Evolutionary conservation across 345 rosid species (phyloP).

Genomic region (Litchi chinensis): DNA sequence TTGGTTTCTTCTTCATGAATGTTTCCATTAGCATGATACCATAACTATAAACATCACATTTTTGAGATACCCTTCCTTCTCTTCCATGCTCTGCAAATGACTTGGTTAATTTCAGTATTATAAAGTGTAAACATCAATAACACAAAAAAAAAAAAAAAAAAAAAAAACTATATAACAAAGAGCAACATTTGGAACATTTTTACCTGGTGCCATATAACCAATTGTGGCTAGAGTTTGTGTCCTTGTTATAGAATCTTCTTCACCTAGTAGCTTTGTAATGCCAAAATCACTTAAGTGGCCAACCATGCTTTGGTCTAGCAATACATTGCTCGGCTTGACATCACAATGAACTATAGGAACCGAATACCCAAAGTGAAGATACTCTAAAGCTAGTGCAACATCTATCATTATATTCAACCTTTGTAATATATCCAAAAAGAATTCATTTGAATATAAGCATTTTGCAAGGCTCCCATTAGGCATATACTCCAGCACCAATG

Average conservation of each 20-base stretch:
- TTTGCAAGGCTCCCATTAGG: conserved; percentile 20
- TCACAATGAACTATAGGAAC: conserved; percentile 17
- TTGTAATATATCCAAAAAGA: conserved; percentile 9
- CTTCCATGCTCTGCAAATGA: conserved; percentile 24
- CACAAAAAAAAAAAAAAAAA: not conserved
- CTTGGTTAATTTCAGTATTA: not conserved
- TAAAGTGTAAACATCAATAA: not conserved
- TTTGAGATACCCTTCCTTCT: conserved; percentile 2
- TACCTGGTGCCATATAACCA: conserved; percentile 27
- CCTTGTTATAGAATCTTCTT: not conserved
- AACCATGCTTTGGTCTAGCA: conserved; percentile 12
- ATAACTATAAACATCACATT: conserved; percentile 16
- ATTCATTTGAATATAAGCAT: not conserved
- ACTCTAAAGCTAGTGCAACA: conserved; percentile 12
- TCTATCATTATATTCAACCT: conserved; percentile 21
- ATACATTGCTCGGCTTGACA: conserved; percentile 14
- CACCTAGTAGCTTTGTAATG: conserved; percentile 11
- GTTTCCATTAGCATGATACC: conserved; percentile 15
- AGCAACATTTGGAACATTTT: not conserved
- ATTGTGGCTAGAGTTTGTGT: conserved; percentile 7
- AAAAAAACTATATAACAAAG: too few relatives aligned
- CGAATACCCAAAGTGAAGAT: not conserved
- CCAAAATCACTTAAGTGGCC: conserved; percentile 18
- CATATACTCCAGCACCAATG: conserved; percentile 27
- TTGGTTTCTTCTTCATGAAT: conserved; percentile 12